Percentiles rank a stretch among this genome's conserved stretches.
Conservation (phyloP, 2,329 filamentous ascomycete genomes). For the Arthrobotrys sinensis region DNA sequence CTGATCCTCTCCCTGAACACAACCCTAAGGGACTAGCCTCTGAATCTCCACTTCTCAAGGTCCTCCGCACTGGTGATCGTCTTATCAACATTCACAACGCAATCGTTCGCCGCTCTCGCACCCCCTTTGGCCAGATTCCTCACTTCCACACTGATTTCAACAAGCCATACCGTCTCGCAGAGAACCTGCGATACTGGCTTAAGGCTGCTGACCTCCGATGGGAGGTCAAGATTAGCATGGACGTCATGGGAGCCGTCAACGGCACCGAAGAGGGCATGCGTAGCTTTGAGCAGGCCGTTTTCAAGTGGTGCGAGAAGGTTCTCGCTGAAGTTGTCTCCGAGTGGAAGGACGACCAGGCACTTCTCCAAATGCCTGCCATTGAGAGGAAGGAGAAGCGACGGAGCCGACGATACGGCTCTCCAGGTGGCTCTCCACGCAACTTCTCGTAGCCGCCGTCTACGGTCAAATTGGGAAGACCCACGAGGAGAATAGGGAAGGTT, state of each 20-base stretch:
- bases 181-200: slow-evolving; percentile 95
- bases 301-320: slow-evolving; percentile 86
- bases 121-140: slow-evolving; percentile 90
- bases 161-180: slow-evolving; percentile 93
- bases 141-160: slow-evolving; percentile 91
- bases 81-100: slow-evolving; percentile 92
- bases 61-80: slow-evolving; percentile 82
- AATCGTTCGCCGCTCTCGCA: slow-evolving; percentile 84
- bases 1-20: slow-evolving; percentile 57
- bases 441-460: slow-evolving; percentile 36
- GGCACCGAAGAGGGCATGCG: slow-evolving; percentile 80
- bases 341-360: slow-evolving; percentile 71
- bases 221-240: slow-evolving; percentile 86
- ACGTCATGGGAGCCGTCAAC: slow-evolving; percentile 89
- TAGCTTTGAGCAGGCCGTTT: slow-evolving; percentile 85
- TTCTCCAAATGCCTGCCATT: slow-evolving; percentile 66
- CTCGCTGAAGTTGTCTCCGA: slow-evolving; percentile 86
- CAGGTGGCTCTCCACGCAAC: slow-evolving; percentile 46
- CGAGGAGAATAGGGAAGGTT: slow-evolving; percentile 29
- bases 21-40: slow-evolving; percentile 67
- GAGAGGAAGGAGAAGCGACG: slow-evolving; percentile 65
- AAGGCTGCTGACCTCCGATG: slow-evolving; percentile 96
- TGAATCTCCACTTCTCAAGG: slow-evolving; percentile 81
- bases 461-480: slow-evolving; percentile 22
- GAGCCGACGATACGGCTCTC: slow-evolving; percentile 55